These are phyloP conservation scores for Spathaspora passalidarum DNA, from an alignment of 805 yeast species.

Conservation along the genomic window DNA sequence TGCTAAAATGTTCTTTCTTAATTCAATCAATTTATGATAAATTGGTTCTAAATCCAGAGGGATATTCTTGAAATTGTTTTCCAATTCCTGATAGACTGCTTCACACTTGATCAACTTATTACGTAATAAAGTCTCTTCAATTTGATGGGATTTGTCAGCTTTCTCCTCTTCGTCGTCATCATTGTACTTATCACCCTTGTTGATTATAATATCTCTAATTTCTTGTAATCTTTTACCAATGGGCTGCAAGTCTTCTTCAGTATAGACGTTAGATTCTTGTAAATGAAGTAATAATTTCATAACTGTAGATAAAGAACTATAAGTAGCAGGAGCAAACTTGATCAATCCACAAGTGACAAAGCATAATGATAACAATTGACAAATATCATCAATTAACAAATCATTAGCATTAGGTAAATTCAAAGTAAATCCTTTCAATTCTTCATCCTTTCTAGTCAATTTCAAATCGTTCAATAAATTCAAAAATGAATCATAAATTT, in stretches of 20 bases:
- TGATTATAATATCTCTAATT: constrained; percentile 59
- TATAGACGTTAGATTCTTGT: constrained; percentile 75
- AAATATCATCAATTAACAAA: constrained; percentile 77
- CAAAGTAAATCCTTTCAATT: constrained; percentile 33
- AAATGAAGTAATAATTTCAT: constrained; percentile 80
- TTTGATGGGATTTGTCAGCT: constrained; percentile 29
- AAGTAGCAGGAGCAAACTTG: constrained; percentile 90
- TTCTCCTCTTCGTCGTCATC: constrained; percentile 15
- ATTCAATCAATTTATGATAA: constrained; percentile 57
- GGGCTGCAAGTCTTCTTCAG: constrained; percentile 79
- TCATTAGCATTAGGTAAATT: constrained; percentile 58
- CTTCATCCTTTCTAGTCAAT: constrained; percentile 48
- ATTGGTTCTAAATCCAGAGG: constrained; percentile 38
- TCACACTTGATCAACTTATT: constrained; percentile 65
- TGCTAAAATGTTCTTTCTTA: constrained; percentile 59
- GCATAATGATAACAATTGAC: constrained; percentile 81
- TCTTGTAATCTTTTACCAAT: constrained; percentile 71
- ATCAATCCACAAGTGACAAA: constrained; percentile 90
- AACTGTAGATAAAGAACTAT: constrained; percentile 84
- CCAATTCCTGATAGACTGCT: constrained; percentile 54
- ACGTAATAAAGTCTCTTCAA: constrained; percentile 60
- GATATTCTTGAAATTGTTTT: constrained; percentile 44
- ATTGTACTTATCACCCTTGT: constrained; percentile 21
- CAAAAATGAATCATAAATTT: constrained; percentile 57
- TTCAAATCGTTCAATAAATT: constrained; percentile 51